Percentiles rank a stretch among this genome's conserved stretches.
Evolutionary conservation across 192 early-diverging fungal species (phyloP).

Genomic region (Coemansia sp.): DNA sequence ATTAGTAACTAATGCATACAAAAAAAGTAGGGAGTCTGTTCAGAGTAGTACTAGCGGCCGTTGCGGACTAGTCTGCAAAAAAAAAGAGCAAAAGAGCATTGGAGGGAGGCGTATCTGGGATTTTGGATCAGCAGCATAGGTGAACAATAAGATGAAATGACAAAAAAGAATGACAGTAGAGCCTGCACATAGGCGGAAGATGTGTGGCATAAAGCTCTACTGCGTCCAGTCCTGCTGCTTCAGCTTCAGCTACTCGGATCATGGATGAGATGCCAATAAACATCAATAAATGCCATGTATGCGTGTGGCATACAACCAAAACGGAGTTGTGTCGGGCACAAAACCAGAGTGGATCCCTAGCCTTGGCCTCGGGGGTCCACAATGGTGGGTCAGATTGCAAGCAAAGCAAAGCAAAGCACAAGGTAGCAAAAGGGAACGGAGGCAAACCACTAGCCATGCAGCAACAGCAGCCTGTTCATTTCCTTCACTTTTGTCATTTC

Average conservation of each 20-base stretch:
- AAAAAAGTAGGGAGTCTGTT: background rate
- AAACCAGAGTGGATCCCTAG: no score
- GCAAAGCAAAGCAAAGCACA: no score
- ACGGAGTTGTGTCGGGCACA: no score
- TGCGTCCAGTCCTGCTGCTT: background rate
- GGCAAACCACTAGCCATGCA: no score
- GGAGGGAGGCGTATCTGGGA: background rate
- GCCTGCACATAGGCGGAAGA: background rate
- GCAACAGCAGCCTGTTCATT: no score
- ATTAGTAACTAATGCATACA: background rate
- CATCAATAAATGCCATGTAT: no score
- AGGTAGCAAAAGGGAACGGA: no score
- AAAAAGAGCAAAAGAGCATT: no score
- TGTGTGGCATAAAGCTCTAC: background rate
- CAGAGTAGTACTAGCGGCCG: background rate
- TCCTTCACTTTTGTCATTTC: no score
- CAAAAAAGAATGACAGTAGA: constrained; percentile 2
- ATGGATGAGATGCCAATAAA: background rate
- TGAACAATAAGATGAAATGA: background rate
- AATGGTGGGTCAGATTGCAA: no score
- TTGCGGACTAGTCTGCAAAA: background rate
- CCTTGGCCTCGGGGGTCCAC: no score
- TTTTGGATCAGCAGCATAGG: background rate
- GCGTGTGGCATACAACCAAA: no score
- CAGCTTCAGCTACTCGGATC: background rate